Base-by-base conservation (phyloP, 108 stramenopile species). In the Mediolabrus comicus region DNA sequence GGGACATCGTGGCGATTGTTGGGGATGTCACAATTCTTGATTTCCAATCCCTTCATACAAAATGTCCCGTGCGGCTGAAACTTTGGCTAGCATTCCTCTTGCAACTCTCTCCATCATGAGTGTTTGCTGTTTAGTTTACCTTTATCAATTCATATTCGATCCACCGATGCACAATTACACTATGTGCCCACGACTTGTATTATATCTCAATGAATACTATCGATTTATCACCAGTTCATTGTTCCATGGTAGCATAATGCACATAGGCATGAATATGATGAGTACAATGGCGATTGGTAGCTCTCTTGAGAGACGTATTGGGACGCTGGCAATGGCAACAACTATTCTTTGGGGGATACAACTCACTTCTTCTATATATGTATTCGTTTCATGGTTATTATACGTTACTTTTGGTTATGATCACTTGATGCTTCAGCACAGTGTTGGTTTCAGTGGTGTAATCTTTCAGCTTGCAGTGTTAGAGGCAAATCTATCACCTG, bases 191-290 rank as follows among this genome's bases (percentile, higher is more conserved):
- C 66, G 83, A 7, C 41, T 63, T 16, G 71, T 96, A 0, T 22
- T 94, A 3, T 81, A 86, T 53, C 59, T 62, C 19, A 11, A 65
- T 10, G 85, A 97, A 60, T 81, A 75, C 61, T 92, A 94, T 60
- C 82, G 97, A 13, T 63, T 96, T 28, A 24, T 92, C 14, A 86
- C 94, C 8, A 85, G 84, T 22, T 71, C 84, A 0, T 65, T 96
- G 53, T 86, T 94, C 71, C 97, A 97, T 75, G 94, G 82, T 2
- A 83, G 72, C 53, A 25, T 95, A n/a, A 64, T 95, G 82, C 97
- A 97, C 69, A 91, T 97, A 51, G 92, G 69, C 3, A 88, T 96
- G 88, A 97, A 97, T 65, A 90, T 95, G 90, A 82, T 92, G 75
- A 88, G 91, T 11, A 79, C 90, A 0, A 65, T 78, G 35, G 85